Evolutionary conservation across 2,329 filamentous ascomycete genomes (phyloP), one percentile per base, ranked within the genome.

Genomic region (Ophiostoma sp.): DNA sequence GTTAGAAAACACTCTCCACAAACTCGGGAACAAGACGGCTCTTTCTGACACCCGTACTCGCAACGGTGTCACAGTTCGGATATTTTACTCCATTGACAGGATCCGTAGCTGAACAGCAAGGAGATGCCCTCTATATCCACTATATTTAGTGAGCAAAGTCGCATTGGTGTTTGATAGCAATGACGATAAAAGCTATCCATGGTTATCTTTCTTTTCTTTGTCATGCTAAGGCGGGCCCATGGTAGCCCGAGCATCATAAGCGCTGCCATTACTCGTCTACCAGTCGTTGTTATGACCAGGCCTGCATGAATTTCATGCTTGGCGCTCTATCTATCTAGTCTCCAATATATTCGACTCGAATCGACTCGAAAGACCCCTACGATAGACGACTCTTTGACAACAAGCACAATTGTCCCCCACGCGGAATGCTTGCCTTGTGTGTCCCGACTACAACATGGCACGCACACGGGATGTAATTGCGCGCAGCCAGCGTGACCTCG

Each of bases 31-130:
- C 23, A 57, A 57, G 23, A 57, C 52, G 52, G 52, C 23, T n/a
- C n/a, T 57, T n/a, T 13, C 13, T 57, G 52, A 48, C 44, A 48
- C 44, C 44, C 52, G 52, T 57, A 27, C 27, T 62, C 57, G 23
- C 27, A 62, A 62, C 57, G 20, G 57, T 62, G 57, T 35, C 23
- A 33, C 52, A 62, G 57, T 17, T 20, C 57, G 57, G 57, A 33
- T 27, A 60, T 33, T 57, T 62, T 62, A 62, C 27, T 27, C 3
- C 27, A 31, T n/a, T 8, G 44, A 48, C 44, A 44, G 17, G 41
- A 44, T 17, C 20, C 15, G 17, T 20, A 48, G 44, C 3, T 17
- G 10, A 11, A 39, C 36, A 39, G 36, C n/a, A 60, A 33, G 27
- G 57, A 33, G 57, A 62, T 35, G 2, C 17, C 57, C 57, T 33